Evolutionary conservation across 371 early-diverging fungal species (phyloP).

Genomic region (Mucor piriformis): DNA sequence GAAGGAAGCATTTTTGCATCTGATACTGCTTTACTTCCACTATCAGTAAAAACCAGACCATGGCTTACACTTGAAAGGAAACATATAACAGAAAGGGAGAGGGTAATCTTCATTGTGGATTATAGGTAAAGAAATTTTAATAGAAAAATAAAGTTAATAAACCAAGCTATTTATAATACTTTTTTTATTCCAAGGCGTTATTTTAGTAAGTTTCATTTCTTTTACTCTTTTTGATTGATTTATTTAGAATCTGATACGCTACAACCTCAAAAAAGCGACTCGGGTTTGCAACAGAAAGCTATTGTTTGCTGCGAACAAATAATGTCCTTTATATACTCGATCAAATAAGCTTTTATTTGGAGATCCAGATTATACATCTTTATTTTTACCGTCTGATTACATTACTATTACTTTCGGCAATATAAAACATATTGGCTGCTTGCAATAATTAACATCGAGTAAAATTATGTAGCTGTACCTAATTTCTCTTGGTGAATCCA

Average conservation of each 20-base stretch:
- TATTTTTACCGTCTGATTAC: too few relatives aligned
- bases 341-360: too few relatives aligned
- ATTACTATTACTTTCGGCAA: too few relatives aligned
- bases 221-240: background rate
- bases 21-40: background rate
- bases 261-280: background rate
- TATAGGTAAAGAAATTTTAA: background rate
- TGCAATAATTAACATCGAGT: too few relatives aligned
- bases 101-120: constrained; percentile 1
- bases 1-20: constrained; percentile 1
- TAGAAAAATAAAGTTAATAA: background rate
- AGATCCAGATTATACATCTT: background rate
- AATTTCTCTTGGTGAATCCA: too few relatives aligned
- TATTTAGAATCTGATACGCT: background rate
- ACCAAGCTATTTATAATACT: constrained; percentile 3
- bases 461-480: too few relatives aligned
- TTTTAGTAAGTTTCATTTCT: background rate
- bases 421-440: too few relatives aligned
- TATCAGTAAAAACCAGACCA: background rate
- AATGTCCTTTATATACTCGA: background rate
- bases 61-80: constrained; percentile 1
- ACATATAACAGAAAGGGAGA: constrained; percentile 11
- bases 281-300: background rate
- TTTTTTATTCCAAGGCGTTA: background rate
- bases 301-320: constrained; percentile 1